These are phyloP conservation scores for Penicillium sp. DNA, from an alignment of 2,329 filamentous ascomycete species.

Conservation along the genomic window DNA sequence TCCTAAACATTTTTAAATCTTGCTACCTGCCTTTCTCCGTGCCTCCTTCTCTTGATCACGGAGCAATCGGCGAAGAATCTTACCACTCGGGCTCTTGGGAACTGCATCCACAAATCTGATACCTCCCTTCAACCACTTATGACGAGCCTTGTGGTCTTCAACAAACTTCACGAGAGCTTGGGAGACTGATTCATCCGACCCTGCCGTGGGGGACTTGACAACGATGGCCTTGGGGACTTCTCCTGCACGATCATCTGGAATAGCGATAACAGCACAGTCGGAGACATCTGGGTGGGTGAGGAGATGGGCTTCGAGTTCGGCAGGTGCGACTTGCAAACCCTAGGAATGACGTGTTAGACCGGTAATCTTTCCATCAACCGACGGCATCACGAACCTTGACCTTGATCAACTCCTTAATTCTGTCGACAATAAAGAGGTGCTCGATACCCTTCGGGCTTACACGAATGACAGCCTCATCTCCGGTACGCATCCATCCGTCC, in stretches of 20 bases:
- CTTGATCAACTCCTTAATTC: constrained; percentile 76
- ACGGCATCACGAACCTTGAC: constrained; percentile 59
- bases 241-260: constrained; percentile 63
- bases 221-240: constrained; percentile 66
- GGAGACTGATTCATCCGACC: constrained; percentile 50
- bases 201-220: constrained; percentile 56
- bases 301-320: constrained; percentile 78
- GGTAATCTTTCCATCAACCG: not conserved
- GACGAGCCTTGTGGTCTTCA: constrained; percentile 59
- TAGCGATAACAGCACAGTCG: constrained; percentile 75
- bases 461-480: constrained; percentile 75
- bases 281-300: constrained; percentile 72
- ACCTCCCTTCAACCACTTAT: constrained; percentile 64
- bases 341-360: constrained; percentile 36
- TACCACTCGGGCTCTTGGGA: constrained; percentile 63
- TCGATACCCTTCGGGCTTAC: constrained; percentile 67
- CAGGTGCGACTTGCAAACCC: constrained; percentile 80
- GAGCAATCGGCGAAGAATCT: constrained; percentile 64
- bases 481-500: constrained; percentile 79
- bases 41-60: constrained; percentile 72
- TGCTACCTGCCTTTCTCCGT: constrained; percentile 63
- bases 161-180: constrained; percentile 59
- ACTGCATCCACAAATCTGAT: constrained; percentile 58
- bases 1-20: constrained; percentile 53
- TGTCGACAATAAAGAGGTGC: constrained; percentile 81